These are phyloP conservation scores for Dentipellis fragilis DNA, from an alignment of 768 basidiomycete species.

Conservation along the genomic window DNA sequence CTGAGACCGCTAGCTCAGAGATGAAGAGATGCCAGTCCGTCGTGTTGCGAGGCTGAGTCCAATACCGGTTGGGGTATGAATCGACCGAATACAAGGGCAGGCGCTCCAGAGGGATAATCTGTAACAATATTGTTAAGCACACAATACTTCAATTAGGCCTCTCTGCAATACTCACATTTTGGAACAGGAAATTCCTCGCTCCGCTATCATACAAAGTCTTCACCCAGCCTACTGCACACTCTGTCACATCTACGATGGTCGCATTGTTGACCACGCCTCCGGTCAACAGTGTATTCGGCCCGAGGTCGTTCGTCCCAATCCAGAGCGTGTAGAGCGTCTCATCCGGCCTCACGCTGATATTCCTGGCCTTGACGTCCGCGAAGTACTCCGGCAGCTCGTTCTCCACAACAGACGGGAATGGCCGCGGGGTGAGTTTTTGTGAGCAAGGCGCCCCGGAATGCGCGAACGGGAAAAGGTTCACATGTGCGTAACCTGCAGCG, in stretches of 20 bases:
- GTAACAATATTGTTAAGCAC: no score
- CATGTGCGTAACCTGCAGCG: constrained; percentile 42
- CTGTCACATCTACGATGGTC: constrained; percentile 46
- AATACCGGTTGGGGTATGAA: constrained; percentile 24
- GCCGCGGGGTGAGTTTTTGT: constrained; percentile 46
- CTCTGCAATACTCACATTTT: constrained; percentile 38
- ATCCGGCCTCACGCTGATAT: constrained; percentile 26
- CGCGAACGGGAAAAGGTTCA: constrained; percentile 48
- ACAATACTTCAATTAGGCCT: no score
- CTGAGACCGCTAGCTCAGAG: constrained; percentile 20
- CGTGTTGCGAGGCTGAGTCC: constrained; percentile 22
- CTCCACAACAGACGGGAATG: constrained; percentile 50
- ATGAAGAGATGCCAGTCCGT: constrained; percentile 26
- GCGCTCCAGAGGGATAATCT: constrained; percentile 27
- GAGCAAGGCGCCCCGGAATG: constrained; percentile 57
- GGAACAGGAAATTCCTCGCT: constrained; percentile 59
- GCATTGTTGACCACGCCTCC: constrained; percentile 32
- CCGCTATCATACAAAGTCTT: constrained; percentile 44
- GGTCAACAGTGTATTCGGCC: constrained; percentile 41
- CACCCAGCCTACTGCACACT: constrained; percentile 53
- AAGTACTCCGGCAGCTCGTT: constrained; percentile 47
- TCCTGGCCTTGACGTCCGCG: constrained; percentile 29
- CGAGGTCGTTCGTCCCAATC: constrained; percentile 57
- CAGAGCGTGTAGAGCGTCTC: constrained; percentile 57
- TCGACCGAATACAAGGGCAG: constrained; percentile 22